Evolutionary conservation across 1,284 basidiomycete species (phyloP), one percentile per base, ranked within the genome.

Genomic region (Apiotrichum siamense): DNA sequence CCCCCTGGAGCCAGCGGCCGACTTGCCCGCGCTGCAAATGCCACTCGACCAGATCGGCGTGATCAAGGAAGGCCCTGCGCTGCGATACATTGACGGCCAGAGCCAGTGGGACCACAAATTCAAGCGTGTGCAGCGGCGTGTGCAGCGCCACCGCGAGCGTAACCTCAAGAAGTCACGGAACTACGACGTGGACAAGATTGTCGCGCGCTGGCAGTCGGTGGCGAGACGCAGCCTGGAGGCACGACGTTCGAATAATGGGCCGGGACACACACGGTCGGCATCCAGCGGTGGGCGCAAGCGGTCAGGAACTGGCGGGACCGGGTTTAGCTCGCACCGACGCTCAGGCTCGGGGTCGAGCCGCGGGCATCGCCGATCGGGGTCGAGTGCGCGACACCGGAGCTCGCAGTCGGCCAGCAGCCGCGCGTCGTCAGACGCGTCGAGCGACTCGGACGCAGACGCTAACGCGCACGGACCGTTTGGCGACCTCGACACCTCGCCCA

Each of bases 1-100:
- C 11, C 80, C 85, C 0, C 78, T 98, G 57, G 92, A 97, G 65
- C 77, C 83, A 0, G 79, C 80, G 53, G 69, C 77, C 1, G 80
- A 86, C 41, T 77, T 97, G 0, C 72, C 75, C 7, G 86, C 83
- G 1, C 76, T 94, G 37, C 77, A 76, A 9, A 71, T 93, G 38
- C 78, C 80, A 0, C 69, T 77, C 0, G 81, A 86, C 21, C 75
- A 82, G 41, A 66, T 80, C 10, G 79, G 80, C 0, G 51, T 72
- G 20, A 73, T 81, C 61, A 77, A 79, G 58, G 75, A 75, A 55
- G 76, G 74, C 0, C 73, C 76, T 0, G 73, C 70, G 2, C 63
- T 72, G 58, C 61, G 74, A 31, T 75, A 72, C 47, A 55, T 75
- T 21, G 72, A 67, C 6, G 74, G 74, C 13, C 72, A 74, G 52